Conservation (phyloP, 2,329 filamentous ascomycete genomes). For the Aspergillus awamori region DNA sequence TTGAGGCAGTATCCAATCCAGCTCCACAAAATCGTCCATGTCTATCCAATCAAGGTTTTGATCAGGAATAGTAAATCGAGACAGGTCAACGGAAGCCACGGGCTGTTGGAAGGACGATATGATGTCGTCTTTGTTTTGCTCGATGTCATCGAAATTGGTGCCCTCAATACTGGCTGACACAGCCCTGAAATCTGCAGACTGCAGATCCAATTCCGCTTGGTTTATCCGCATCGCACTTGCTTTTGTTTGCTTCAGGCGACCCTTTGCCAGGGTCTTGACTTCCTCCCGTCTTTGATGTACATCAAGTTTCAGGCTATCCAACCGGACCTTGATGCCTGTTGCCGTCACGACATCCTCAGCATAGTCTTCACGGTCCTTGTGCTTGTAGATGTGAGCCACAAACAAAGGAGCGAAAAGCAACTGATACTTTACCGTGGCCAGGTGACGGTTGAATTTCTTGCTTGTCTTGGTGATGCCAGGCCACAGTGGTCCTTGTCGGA, state of each 20-base stretch:
- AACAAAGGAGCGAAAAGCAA: constrained; percentile 89
- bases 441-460: constrained; percentile 96
- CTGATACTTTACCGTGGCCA: constrained; percentile 99
- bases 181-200: constrained; percentile 87
- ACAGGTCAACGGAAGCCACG: constrained; percentile 63
- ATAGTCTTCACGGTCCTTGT: constrained; percentile 91
- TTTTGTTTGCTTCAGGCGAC: constrained; percentile 72
- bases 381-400: constrained; percentile 96
- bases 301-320: constrained; percentile 97
- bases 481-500: constrained; percentile 89
- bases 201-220: constrained; percentile 87
- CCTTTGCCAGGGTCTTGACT: constrained; percentile 79
- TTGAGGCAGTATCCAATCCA: constrained; percentile 92
- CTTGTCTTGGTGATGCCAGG: constrained; percentile 92
- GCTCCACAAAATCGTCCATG: constrained; percentile 98
- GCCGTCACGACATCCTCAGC: constrained; percentile 78
- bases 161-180: constrained; percentile 87
- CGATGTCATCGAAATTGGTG: constrained; percentile 75
- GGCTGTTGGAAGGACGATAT: constrained; percentile 59
- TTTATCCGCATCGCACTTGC: constrained; percentile 96
- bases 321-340: constrained; percentile 91
- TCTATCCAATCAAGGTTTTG: constrained; percentile 97
- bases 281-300: constrained; percentile 92
- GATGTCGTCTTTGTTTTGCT: constrained; percentile 60
- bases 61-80: constrained; percentile 91